phyloP scores from a whole-genome alignment of 78 protist genomes.

The Diacronema lutheri region DNA sequence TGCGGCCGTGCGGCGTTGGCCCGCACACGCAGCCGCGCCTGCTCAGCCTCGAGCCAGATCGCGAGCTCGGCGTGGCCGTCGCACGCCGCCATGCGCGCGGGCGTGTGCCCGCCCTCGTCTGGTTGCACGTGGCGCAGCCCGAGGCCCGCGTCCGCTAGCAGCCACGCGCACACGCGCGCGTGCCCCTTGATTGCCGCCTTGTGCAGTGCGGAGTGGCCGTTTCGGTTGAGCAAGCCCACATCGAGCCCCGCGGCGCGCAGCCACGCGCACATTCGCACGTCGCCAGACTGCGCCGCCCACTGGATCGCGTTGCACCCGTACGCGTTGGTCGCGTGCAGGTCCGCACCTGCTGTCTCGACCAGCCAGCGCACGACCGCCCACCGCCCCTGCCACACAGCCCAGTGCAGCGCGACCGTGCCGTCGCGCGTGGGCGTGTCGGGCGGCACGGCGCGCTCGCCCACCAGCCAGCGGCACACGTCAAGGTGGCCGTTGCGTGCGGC shows the following conservation, averaged over 20 bases:
- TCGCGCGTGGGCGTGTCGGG: background rate
- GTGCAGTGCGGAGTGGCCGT: conserved; percentile 17
- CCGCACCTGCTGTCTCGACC: background rate
- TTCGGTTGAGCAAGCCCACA: background rate
- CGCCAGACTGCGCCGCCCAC: conserved; percentile 23
- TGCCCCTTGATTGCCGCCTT: conserved; percentile 7
- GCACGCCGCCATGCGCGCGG: background rate
- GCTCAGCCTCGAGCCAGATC: no score
- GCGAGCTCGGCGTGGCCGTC: conserved; percentile 11
- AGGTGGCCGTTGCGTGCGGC: conserved; percentile 24
- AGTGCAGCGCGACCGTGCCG: conserved; percentile 19
- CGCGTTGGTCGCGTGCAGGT: conserved; percentile 2
- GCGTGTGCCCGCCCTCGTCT: conserved; percentile 9
- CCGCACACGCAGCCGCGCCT: no score
- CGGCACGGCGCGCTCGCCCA: background rate
- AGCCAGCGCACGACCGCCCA: background rate
- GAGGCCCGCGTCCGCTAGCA: background rate
- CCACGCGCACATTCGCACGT: background rate
- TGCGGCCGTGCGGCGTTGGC: no score
- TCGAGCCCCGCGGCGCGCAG: background rate
- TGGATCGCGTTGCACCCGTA: conserved; percentile 33
- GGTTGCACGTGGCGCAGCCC: background rate
- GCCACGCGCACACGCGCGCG: background rate
- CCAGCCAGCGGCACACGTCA: background rate
- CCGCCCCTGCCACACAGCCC: conserved; percentile 24